Conservation (phyloP, 306 rosid species). For the Mucuna pruriens region DNA sequence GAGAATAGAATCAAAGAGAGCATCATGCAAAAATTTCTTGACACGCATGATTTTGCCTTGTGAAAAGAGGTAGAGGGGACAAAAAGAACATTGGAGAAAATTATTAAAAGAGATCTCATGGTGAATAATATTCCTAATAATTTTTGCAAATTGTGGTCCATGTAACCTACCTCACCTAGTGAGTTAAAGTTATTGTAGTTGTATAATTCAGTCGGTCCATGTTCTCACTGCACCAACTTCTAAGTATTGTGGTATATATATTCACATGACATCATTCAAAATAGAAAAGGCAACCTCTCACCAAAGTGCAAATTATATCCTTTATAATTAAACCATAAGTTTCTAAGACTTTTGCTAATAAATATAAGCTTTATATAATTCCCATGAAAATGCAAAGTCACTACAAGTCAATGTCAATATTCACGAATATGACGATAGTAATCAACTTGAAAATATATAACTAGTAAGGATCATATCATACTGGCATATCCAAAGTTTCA, state of each 20-base stretch:
- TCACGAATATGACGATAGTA: background rate
- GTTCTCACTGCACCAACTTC: background rate
- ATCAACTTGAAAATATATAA: background rate
- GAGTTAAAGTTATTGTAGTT: too few relatives aligned
- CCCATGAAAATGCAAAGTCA: background rate
- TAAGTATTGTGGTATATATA: background rate
- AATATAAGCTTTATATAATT: background rate
- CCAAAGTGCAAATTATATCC: background rate
- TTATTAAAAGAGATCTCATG: too few relatives aligned
- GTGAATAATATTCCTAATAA: too few relatives aligned
- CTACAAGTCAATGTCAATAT: background rate
- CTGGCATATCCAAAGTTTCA: background rate
- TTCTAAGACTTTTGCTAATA: background rate
- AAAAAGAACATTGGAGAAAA: too few relatives aligned
- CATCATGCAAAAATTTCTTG: background rate
- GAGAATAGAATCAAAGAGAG: background rate
- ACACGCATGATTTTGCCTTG: background rate
- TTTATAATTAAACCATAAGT: background rate
- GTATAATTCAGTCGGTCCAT: background rate
- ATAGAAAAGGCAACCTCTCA: background rate
- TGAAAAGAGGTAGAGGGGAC: too few relatives aligned
- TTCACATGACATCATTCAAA: constrained; percentile 5
- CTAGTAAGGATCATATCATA: background rate
- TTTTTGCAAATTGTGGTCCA: background rate
- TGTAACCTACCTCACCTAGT: background rate